A percentile compares a stretch with the other conserved stretches of the same genome.
Evolutionary conservation across 345 rosid genomes (phyloP).

Genomic region (Eucalyptus regnans): DNA sequence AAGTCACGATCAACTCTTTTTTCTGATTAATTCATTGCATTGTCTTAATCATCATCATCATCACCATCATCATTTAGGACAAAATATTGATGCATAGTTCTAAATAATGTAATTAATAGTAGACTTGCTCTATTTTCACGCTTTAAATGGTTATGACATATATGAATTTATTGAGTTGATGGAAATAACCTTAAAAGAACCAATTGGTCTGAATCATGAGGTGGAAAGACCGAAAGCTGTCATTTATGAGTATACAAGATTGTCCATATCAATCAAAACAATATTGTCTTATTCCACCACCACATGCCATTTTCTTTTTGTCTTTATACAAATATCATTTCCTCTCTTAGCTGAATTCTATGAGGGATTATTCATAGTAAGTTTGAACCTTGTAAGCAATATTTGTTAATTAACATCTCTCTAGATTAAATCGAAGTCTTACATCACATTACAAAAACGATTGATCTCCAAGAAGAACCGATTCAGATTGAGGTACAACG

Average conservation of each 20-base stretch:
- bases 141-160: background rate
- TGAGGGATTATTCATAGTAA: background rate
- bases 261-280: too few species aligned
- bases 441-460: background rate
- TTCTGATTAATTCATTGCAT: accelerated
- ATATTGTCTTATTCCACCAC: background rate
- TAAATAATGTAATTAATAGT: too few species aligned
- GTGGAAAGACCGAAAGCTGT: background rate
- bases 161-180: background rate
- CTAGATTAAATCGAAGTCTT: too few species aligned
- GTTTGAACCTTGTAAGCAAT: background rate
- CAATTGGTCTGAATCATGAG: background rate
- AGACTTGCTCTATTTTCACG: background rate
- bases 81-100: background rate
- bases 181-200: background rate
- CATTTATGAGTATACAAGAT: background rate
- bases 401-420: background rate
- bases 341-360: background rate
- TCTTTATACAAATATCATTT: background rate
- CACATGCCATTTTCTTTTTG: accelerated
- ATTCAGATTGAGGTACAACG: too few species aligned
- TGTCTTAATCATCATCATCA: too few species aligned
- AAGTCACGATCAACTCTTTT: background rate
- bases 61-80: background rate
- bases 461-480: background rate